phyloP scores from a whole-genome alignment of 2,329 filamentous ascomycete species.

The Fusarium paranaense region DNA sequence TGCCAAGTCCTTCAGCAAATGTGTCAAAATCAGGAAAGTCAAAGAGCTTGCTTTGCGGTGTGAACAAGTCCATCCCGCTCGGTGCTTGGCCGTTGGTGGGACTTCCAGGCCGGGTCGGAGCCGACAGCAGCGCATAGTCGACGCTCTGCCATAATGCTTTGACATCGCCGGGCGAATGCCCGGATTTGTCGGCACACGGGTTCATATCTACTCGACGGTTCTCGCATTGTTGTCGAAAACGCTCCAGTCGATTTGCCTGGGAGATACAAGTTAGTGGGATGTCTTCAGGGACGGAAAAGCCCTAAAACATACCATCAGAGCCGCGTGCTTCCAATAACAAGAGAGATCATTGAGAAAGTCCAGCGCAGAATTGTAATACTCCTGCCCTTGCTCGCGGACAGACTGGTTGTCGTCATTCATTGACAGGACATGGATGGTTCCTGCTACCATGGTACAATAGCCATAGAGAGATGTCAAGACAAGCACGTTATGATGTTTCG shows the following conservation, averaged over 20 bases:
- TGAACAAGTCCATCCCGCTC: neutral
- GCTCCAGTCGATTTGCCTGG: neutral
- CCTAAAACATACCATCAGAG: neutral
- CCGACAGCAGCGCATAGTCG: neutral
- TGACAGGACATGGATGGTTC: neutral
- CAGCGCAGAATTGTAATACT: neutral
- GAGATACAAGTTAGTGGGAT: neutral
- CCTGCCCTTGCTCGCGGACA: neutral
- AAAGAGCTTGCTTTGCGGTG: neutral
- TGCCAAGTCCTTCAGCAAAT: neutral
- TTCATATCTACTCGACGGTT: neutral
- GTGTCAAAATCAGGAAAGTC: neutral
- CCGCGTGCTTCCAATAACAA: neutral
- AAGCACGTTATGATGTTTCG: neutral
- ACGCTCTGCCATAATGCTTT: neutral
- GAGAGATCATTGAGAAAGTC: neutral
- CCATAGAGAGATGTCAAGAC: neutral
- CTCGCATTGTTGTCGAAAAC: neutral
- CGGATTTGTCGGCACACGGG: neutral
- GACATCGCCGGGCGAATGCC: neutral
- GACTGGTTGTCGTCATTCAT: neutral
- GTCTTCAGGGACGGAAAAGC: neutral
- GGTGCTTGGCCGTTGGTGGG: neutral
- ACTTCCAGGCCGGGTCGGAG: neutral
- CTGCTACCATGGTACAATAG: neutral